Conservation (phyloP, 331 rosid genomes). For the Malus hybrid region DNA sequence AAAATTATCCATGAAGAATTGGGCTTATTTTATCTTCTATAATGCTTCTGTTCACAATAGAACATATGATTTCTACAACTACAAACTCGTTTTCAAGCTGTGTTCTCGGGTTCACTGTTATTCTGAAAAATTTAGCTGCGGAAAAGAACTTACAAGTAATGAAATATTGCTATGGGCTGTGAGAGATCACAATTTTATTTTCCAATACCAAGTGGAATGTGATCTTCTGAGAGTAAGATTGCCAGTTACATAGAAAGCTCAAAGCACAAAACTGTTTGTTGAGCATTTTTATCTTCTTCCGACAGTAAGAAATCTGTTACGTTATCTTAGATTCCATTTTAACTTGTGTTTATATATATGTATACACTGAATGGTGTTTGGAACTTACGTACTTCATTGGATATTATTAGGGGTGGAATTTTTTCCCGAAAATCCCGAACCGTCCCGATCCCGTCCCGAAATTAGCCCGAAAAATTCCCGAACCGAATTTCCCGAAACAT, state of each 20-base stretch:
- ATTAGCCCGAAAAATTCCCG: no score
- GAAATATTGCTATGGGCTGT: background rate
- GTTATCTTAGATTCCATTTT: background rate
- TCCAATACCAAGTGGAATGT: background rate
- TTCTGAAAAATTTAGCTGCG: background rate
- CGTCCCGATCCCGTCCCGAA: no score
- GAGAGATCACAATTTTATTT: background rate
- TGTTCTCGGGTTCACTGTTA: background rate
- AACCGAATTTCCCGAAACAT: no score
- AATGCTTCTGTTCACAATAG: background rate
- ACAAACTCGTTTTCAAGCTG: background rate
- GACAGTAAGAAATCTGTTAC: no score
- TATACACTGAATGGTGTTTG: background rate
- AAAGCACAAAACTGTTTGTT: background rate
- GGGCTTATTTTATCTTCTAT: background rate
- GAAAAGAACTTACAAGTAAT: background rate
- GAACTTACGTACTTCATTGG: constrained; percentile 14
- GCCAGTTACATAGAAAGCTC: background rate
- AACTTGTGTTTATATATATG: no score
- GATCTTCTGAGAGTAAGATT: background rate
- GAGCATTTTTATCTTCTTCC: background rate
- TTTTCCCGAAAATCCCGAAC: no score
- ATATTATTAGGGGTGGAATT: background rate
- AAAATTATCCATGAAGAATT: background rate
- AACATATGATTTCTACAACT: background rate